Percentiles rank a stretch among this genome's conserved stretches.
These are phyloP conservation scores for Leccinum aurantiacum DNA, from an alignment of 768 basidiomycete species.

Conservation along the genomic window DNA sequence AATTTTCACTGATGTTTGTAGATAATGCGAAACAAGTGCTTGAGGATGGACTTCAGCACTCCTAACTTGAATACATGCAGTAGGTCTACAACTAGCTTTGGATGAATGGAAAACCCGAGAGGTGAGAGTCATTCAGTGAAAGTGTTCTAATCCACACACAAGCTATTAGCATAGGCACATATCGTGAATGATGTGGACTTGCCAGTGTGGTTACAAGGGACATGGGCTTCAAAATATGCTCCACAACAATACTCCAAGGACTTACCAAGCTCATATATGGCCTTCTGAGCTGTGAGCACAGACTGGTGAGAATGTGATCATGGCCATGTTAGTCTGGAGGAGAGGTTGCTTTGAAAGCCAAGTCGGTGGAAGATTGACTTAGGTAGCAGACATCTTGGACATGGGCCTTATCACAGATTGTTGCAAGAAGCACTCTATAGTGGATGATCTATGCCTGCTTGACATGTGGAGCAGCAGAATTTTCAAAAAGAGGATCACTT, in stretches of 20 bases:
- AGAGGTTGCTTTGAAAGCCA: neutral
- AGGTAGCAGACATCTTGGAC: too few species aligned
- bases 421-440: too few species aligned
- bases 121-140: neutral
- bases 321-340: neutral
- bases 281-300: neutral
- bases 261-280: slow-evolving; percentile 9
- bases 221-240: neutral
- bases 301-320: neutral
- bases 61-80: neutral
- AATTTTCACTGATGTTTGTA: neutral
- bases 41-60: neutral
- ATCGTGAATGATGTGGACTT: neutral
- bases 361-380: slow-evolving; percentile 15
- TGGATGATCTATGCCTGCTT: too few species aligned
- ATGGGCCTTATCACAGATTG: too few species aligned
- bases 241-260: neutral
- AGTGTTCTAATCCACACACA: neutral
- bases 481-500: too few species aligned
- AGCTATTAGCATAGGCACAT: too few species aligned
- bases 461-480: too few species aligned
- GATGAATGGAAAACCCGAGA: neutral
- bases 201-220: slow-evolving; percentile 14
- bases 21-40: neutral
- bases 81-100: neutral